Evolutionary conservation across 495 filamentous ascomycete genomes (phyloP).

Genomic region (Lasiosphaeria ovina): DNA sequence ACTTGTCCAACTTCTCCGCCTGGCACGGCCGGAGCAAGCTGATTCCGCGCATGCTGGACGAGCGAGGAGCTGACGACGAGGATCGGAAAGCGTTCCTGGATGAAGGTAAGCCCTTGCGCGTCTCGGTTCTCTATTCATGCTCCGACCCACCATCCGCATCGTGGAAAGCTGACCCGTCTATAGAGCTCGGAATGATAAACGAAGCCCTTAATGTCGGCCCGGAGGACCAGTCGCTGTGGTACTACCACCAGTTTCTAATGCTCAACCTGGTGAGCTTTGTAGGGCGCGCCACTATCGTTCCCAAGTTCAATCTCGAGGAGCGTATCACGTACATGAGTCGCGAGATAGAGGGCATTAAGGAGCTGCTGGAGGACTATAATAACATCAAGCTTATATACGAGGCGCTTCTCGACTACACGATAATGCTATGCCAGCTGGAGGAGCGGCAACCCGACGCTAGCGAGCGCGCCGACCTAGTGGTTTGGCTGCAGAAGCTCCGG

Average conservation of each 20-base stretch:
- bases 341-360: constrained; percentile 67
- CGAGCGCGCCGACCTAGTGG: constrained; percentile 48
- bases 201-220: constrained; percentile 80
- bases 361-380: constrained; percentile 71
- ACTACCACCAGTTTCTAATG: constrained; percentile 87
- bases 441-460: constrained; percentile 27
- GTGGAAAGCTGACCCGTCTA: neutral
- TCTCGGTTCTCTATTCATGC: neutral
- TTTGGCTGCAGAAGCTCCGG: constrained; percentile 64
- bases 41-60: constrained; percentile 70
- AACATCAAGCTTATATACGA: constrained; percentile 81
- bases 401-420: constrained; percentile 64
- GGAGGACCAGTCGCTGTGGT: constrained; percentile 92
- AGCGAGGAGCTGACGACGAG: constrained; percentile 59
- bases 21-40: constrained; percentile 90
- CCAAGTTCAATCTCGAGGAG: constrained; percentile 59
- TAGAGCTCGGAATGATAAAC: constrained; percentile 72
- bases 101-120: constrained; percentile 49
- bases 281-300: constrained; percentile 55
- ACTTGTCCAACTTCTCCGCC: constrained; percentile 92
- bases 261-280: constrained; percentile 48
- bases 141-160: neutral
- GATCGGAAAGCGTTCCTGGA: constrained; percentile 69
- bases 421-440: constrained; percentile 47
- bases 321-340: constrained; percentile 62